phyloP scores from a whole-genome alignment of 1,284 basidiomycete species.

The Cryptococcus amylolentus region DNA sequence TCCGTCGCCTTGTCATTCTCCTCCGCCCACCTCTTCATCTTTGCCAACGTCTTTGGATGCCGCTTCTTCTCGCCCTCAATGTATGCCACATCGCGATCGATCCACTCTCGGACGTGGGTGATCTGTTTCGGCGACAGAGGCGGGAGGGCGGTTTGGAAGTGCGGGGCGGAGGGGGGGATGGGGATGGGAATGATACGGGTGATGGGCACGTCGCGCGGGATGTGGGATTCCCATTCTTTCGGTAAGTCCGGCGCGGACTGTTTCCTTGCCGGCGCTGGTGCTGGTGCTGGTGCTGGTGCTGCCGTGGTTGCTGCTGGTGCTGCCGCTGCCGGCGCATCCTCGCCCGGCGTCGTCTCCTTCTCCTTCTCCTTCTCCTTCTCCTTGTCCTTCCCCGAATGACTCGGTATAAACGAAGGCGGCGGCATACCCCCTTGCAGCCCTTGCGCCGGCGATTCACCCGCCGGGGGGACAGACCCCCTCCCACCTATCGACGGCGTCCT shows the following conservation, averaged over 20 bases:
- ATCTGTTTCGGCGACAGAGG: constrained; percentile 56
- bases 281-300: constrained; percentile 32
- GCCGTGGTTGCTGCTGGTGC: neutral
- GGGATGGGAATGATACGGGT: constrained; percentile 66
- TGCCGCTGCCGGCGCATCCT: neutral
- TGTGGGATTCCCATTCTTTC: constrained; percentile 46
- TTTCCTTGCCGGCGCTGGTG: constrained; percentile 17
- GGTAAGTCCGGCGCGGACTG: constrained; percentile 36
- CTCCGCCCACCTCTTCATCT: constrained; percentile 42
- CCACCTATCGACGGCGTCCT: no score
- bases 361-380: neutral
- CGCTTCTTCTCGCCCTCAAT: constrained; percentile 43
- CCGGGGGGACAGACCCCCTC: no score
- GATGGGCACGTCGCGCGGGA: constrained; percentile 59
- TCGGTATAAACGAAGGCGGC: no score
- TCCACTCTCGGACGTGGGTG: constrained; percentile 55
- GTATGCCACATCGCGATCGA: constrained; percentile 56
- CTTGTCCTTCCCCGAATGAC: constrained; percentile 1
- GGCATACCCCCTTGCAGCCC: no score
- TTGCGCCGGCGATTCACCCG: no score
- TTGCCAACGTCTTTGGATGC: constrained; percentile 33
- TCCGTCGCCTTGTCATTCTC: constrained; percentile 54
- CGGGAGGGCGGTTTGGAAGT: constrained; percentile 56
- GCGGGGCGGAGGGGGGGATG: constrained; percentile 54
- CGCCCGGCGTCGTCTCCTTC: neutral